Evolutionary conservation across 164 flowering plant species (phyloP), one percentile per base, ranked within the genome.

Genomic region (Liriodendron chinense): DNA sequence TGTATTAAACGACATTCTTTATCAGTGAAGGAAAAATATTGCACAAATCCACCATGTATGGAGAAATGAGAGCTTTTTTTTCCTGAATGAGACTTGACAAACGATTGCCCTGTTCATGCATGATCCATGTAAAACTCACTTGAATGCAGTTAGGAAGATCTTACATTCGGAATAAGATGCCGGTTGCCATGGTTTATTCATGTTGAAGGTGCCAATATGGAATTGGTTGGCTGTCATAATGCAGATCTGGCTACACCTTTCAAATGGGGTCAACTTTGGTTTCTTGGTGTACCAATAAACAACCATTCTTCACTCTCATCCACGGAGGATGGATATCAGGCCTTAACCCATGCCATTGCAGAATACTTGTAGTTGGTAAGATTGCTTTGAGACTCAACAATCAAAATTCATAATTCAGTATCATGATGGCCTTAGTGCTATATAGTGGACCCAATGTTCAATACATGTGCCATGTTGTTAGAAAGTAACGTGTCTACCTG

Each of bases 221-320:
- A 89, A 89, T 90, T 96, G 95, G 97, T 90, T 96, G 99, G 97
- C 97, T 96, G 91, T 86, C 92, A 91, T 91, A 96, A 86, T 96
- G 99, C 99, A 96, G 98, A 96, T 96, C 81, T 88, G 95, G 92
- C 90, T 86, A 86, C 85, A 83, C 86, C 89, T 87, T 90, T 84
- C 87, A 82, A 88, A 82, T 85, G 96, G 93, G 89, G 89, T 86
- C 92, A 82, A 88, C 92, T 86, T 91, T 89, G 90, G 91, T 89
- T 85, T 90, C 90, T 90, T 89, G 94, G 92, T 89, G 94, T 92
- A 91, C 85, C 93, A 82, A 90, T 91, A 89, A 86, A 84, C 96
- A 83, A 81, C 89, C 87, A 85, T 87, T 87, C 84, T 83, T 86
- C 89, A 82, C 84, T 86, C 83, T 83, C 89, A 81, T 85, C 90